These are phyloP conservation scores for Tanozyma kutaoensis DNA, from an alignment of 805 yeast genomes.

Conservation along the genomic window DNA sequence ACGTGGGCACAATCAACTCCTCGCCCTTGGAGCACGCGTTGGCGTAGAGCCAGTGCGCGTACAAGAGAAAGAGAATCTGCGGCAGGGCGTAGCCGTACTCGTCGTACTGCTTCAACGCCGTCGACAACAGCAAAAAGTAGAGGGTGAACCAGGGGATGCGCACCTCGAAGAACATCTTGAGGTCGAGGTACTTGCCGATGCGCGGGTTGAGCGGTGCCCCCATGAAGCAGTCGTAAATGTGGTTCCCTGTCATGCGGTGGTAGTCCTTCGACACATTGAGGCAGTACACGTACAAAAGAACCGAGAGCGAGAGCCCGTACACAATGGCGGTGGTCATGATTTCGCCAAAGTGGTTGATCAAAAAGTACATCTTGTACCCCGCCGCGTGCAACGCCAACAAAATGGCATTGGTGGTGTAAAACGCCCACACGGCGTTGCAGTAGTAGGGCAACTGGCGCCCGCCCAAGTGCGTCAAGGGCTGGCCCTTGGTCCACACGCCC, in stretches of 20 bases:
- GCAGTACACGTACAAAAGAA: constrained; percentile 59
- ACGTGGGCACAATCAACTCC: constrained; percentile 91
- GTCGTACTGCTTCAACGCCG: constrained; percentile 70
- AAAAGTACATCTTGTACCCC: constrained; percentile 59
- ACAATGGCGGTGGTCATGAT: constrained; percentile 87
- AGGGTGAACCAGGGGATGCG: constrained; percentile 94
- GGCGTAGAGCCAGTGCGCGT: constrained; percentile 90
- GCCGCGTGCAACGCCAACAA: constrained; percentile 56
- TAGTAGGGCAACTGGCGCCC: constrained; percentile 77
- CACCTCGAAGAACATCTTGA: constrained; percentile 96
- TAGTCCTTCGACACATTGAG: constrained; percentile 56
- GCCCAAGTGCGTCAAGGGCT: constrained; percentile 73
- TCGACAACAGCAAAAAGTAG: constrained; percentile 61
- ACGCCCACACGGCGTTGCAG: constrained; percentile 84
- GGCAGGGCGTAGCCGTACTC: constrained; percentile 66
- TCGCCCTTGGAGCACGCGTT: constrained; percentile 98
- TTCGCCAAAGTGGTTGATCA: constrained; percentile 45
- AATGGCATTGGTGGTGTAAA: constrained; percentile 54
- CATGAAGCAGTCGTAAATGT: constrained; percentile 84
- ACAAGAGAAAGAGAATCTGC: constrained; percentile 57
- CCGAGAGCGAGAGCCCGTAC: constrained; percentile 59
- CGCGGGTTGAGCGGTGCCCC: constrained; percentile 97
- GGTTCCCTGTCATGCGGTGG: constrained; percentile 86
- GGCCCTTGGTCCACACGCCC: constrained; percentile 92
- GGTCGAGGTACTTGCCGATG: constrained; percentile 71